These are phyloP conservation scores for Rhazya stricta DNA, from an alignment of 257 asterid genomes.

Conservation along the genomic window DNA sequence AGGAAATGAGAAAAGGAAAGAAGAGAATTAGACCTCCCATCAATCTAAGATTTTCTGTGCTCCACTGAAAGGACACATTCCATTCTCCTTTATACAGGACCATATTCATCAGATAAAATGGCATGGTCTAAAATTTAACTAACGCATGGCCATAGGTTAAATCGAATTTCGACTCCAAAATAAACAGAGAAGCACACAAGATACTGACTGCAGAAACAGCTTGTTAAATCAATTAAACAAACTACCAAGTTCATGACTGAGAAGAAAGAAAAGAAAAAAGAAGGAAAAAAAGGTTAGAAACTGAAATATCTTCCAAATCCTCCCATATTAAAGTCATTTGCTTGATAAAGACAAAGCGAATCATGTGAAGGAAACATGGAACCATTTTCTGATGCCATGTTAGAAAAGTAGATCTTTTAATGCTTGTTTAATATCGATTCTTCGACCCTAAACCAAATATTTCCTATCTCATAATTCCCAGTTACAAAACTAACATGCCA, in stretches of 20 bases:
- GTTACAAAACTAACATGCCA: neutral
- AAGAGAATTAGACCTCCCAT: neutral
- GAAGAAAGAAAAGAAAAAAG: neutral
- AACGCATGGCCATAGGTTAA: neutral
- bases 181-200: neutral
- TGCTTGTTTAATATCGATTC: neutral
- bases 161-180: neutral
- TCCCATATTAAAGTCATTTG: neutral
- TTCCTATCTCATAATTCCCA: too few relatives aligned
- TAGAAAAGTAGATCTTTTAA: neutral
- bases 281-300: neutral
- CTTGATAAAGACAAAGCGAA: neutral
- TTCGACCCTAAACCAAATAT: neutral
- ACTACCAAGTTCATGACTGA: neutral
- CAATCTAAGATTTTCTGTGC: neutral
- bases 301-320: neutral
- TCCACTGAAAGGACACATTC: neutral
- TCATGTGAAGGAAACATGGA: neutral
- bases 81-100: neutral
- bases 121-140: neutral
- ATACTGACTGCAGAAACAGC: neutral
- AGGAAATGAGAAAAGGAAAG: neutral
- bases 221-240: neutral
- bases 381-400: neutral
- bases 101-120: neutral